Percentiles rank a stretch among this genome's conserved stretches.
Conservation (phyloP, 2,329 filamentous ascomycete genomes). For the Penicillium hordei region DNA sequence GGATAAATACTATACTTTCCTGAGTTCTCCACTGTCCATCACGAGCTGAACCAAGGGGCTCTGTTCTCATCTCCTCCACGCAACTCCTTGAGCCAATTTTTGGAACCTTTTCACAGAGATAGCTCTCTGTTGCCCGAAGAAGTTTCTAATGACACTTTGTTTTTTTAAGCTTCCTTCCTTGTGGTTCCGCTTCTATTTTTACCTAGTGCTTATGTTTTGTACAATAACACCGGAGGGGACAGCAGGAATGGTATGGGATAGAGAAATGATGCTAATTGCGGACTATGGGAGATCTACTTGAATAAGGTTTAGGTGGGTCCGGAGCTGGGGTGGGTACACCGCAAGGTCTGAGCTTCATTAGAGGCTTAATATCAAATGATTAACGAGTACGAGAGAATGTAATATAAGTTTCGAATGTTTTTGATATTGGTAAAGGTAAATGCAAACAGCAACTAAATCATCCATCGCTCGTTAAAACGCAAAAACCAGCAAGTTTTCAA, state of each 20-base stretch:
- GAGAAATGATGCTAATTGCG: neutral
- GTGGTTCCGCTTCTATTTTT: too few relatives aligned
- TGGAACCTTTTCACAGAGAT: neutral
- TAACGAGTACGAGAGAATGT: neutral
- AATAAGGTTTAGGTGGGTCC: conserved; percentile 3
- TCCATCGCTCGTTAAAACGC: conserved; percentile 15
- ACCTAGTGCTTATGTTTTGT: too few relatives aligned
- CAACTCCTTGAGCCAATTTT: neutral
- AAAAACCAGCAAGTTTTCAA: conserved; percentile 10
- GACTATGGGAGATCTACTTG: neutral
- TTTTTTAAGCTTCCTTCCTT: too few relatives aligned
- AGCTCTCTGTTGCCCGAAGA: too few relatives aligned
- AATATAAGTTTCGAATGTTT: conserved; percentile 14
- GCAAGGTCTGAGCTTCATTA: neutral
- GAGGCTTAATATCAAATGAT: neutral
- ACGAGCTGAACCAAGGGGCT: too few relatives aligned
- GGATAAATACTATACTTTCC: too few relatives aligned
- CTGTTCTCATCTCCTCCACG: too few relatives aligned
- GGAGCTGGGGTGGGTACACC: neutral
- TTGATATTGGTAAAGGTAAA: conserved; percentile 12
- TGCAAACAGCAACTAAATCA: conserved; percentile 9
- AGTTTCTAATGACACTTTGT: too few relatives aligned
- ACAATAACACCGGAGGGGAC: neutral
- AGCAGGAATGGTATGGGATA: neutral
- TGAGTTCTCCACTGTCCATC: too few relatives aligned